Evolutionary conservation across 2,329 filamentous ascomycete genomes (phyloP).

Genomic region (Sclerotinia glacialis): DNA sequence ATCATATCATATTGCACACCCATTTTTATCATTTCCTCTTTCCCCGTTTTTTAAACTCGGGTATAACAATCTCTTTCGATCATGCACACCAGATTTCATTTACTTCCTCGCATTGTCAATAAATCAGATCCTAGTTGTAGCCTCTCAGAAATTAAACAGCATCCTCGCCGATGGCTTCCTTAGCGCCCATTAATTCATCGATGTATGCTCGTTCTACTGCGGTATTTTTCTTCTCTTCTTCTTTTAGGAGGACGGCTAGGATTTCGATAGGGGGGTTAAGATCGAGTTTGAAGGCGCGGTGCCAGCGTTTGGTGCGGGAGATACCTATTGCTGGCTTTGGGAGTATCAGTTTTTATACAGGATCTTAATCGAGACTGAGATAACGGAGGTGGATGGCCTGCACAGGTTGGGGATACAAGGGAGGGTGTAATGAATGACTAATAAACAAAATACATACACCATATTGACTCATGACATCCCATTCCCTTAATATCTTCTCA

Average conservation of each 20-base stretch:
- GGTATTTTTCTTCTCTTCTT: conserved; percentile 56
- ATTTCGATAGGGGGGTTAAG: conserved; percentile 90
- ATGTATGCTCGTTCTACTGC: conserved; percentile 68
- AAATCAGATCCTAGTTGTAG: not conserved
- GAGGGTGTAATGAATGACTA: no score
- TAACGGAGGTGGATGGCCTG: not conserved
- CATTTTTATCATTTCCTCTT: not conserved
- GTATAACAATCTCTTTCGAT: no score
- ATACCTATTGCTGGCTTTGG: conserved; percentile 83
- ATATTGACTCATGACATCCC: conserved; percentile 87
- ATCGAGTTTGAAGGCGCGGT: conserved; percentile 76
- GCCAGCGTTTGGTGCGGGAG: conserved; percentile 78
- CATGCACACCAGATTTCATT: not conserved
- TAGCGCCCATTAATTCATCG: conserved; percentile 59
- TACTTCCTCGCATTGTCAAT: not conserved
- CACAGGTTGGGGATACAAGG: not conserved
- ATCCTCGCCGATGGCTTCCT: conserved; percentile 38
- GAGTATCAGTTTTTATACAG: not conserved
- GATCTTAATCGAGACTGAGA: no score
- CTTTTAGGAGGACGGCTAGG: conserved; percentile 75
- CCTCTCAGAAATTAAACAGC: not conserved
- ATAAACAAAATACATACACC: conserved; percentile 63
- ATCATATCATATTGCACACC: not conserved
- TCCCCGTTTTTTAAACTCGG: no score
- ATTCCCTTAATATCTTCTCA: conserved; percentile 88